Conservation (phyloP, 2,329 filamentous ascomycete genomes). For the Claviceps cyperi region DNA sequence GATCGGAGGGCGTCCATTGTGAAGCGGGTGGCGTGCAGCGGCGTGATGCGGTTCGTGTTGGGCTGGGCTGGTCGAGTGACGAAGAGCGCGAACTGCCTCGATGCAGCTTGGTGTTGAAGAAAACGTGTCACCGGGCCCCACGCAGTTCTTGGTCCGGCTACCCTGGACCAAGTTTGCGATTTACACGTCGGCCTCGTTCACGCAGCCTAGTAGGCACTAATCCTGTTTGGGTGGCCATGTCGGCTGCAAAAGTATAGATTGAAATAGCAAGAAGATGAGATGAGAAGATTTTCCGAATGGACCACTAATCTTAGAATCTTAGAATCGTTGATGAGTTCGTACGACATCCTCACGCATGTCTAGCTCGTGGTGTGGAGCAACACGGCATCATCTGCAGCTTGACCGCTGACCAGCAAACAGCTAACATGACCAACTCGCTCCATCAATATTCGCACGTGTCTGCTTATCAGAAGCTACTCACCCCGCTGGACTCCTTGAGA, state of each 20-base stretch:
- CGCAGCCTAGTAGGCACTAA: too few species aligned
- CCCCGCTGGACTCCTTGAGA: too few species aligned
- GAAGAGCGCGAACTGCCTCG: background rate
- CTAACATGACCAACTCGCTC: background rate
- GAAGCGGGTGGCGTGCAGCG: background rate
- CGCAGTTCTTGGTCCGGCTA: background rate
- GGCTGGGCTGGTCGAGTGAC: background rate
- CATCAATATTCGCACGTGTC: background rate
- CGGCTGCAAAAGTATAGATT: too few species aligned
- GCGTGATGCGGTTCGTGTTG: background rate
- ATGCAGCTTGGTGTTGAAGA: background rate
- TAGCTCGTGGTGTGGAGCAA: too few species aligned
- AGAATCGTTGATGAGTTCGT: too few species aligned
- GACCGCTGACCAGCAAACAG: background rate
- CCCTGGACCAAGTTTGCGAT: background rate
- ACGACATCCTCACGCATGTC: too few species aligned
- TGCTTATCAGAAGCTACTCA: background rate
- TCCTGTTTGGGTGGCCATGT: too few species aligned
- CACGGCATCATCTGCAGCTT: background rate
- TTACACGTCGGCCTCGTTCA: too few species aligned
- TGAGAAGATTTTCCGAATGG: too few species aligned
- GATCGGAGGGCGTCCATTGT: slow-evolving; percentile 48
- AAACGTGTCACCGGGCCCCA: background rate
- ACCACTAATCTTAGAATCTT: too few species aligned
- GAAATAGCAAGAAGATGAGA: too few species aligned